phyloP scores from a whole-genome alignment of 176 grass and related monocot genomes.

The Pontederia paniculata region DNA sequence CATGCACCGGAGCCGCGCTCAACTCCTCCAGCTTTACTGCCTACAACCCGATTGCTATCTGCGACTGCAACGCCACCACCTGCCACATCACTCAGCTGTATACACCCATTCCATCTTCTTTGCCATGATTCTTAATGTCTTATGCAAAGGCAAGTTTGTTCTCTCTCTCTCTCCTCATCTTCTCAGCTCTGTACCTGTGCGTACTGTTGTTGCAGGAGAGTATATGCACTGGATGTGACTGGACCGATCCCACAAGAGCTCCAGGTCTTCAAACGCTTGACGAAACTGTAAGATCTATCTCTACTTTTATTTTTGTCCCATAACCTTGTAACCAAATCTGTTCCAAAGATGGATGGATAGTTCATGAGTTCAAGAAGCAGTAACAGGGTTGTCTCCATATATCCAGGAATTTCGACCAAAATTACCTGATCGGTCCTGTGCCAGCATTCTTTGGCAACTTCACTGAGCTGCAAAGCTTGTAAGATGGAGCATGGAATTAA shows the following conservation, averaged over 20 bases:
- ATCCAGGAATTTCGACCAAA: background rate
- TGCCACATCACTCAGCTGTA: slow-evolving; percentile 32
- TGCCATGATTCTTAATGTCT: background rate
- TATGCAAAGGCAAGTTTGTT: background rate
- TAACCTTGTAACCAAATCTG: background rate
- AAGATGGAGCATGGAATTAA: background rate
- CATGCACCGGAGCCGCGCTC: slow-evolving; percentile 22
- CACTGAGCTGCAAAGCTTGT: slow-evolving; percentile 1
- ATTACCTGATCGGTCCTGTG: slow-evolving; percentile 9
- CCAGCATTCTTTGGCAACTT: slow-evolving; percentile 14
- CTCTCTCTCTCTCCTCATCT: background rate
- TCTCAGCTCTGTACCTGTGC: background rate
- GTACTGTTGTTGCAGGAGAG: slow-evolving; percentile 5
- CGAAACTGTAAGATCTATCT: background rate
- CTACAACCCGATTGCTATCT: slow-evolving; percentile 27
- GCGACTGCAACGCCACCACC: slow-evolving; percentile 15
- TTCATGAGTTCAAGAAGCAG: background rate
- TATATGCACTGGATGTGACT: background rate
- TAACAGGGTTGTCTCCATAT: background rate
- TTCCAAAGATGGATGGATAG: background rate
- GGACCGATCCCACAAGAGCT: slow-evolving; percentile 8
- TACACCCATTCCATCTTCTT: no score
- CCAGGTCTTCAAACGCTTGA: slow-evolving; percentile 7
- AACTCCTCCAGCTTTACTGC: background rate
- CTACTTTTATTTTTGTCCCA: background rate